A percentile compares a stretch with the other conserved stretches of the same genome.
These are phyloP conservation scores for Kwoniella sp. DNA, from an alignment of 768 basidiomycete genomes.

Conservation along the genomic window DNA sequence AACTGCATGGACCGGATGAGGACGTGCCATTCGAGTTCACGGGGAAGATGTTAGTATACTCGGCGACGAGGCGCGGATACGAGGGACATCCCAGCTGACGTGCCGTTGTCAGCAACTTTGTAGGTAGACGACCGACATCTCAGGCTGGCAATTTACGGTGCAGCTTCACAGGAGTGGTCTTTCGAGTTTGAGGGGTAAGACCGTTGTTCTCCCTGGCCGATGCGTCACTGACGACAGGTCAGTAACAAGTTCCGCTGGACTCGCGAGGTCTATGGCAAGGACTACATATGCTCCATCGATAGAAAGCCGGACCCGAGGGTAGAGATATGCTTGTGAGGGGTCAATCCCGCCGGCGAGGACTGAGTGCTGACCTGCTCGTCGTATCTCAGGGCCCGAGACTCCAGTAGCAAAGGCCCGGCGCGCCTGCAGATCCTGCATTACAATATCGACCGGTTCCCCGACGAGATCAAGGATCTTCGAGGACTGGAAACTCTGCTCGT, in stretches of 20 bases:
- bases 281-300: slow-evolving; percentile 46
- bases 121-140: no score
- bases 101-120: slow-evolving; percentile 3
- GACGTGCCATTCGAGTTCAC: slow-evolving; percentile 40
- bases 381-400: slow-evolving; percentile 30
- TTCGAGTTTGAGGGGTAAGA: slow-evolving; percentile 43
- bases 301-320: slow-evolving; percentile 47
- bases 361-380: background rate
- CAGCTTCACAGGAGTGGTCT: slow-evolving; percentile 42
- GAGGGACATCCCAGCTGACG: slow-evolving; percentile 3
- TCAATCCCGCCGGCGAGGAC: no score
- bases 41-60: slow-evolving; percentile 36
- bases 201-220: background rate
- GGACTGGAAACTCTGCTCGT: slow-evolving; percentile 39
- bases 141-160: background rate
- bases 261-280: slow-evolving; percentile 33
- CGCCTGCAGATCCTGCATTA: slow-evolving; percentile 47
- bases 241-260: slow-evolving; percentile 45
- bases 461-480: slow-evolving; percentile 44
- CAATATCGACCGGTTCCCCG: slow-evolving; percentile 46
- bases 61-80: background rate
- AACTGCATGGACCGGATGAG: slow-evolving; percentile 48
- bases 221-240: background rate
- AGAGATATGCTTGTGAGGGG: slow-evolving; percentile 45
- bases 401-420: slow-evolving; percentile 37